These are phyloP conservation scores for Epithemia pelagica DNA, from an alignment of 108 stramenopile species.

Conservation along the genomic window DNA sequence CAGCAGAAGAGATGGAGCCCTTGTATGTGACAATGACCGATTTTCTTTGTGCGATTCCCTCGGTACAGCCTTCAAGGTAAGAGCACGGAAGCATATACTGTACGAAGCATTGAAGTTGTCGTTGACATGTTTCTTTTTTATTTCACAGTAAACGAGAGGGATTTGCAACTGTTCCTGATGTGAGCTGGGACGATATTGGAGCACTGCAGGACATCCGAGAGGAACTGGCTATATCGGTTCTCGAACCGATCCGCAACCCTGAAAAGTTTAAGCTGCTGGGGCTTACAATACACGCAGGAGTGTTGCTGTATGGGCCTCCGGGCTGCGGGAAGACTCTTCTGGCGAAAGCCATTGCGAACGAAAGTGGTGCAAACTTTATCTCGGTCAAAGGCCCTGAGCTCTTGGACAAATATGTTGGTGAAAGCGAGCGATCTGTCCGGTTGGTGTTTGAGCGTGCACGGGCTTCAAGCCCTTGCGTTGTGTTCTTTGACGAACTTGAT, in stretches of 20 bases:
- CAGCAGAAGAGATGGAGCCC: slow-evolving; percentile 67
- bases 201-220: slow-evolving; percentile 82
- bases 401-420: slow-evolving; percentile 93
- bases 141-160: slow-evolving; percentile 92
- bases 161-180: slow-evolving; percentile 97
- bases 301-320: slow-evolving; percentile 93
- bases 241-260: slow-evolving; percentile 95
- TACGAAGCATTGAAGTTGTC: no score
- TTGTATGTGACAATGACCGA: slow-evolving; percentile 90
- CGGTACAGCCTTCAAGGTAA: slow-evolving; percentile 77
- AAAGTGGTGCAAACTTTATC: slow-evolving; percentile 97
- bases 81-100: no score
- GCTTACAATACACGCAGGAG: slow-evolving; percentile 87
- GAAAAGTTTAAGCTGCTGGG: slow-evolving; percentile 84
- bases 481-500: slow-evolving; percentile 99
- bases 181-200: slow-evolving; percentile 96
- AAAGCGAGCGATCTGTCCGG: slow-evolving; percentile 93
- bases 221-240: slow-evolving; percentile 86
- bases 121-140: no score
- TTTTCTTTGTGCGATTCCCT: slow-evolving; percentile 87
- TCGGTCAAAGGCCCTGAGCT: slow-evolving; percentile 94
- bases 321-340: slow-evolving; percentile 98
- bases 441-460: slow-evolving; percentile 86
- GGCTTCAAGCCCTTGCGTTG: slow-evolving; percentile 89
- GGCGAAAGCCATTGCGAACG: slow-evolving; percentile 98